These are phyloP conservation scores for Pogostemon cablin DNA, from an alignment of 257 asterid species.

Conservation along the genomic window DNA sequence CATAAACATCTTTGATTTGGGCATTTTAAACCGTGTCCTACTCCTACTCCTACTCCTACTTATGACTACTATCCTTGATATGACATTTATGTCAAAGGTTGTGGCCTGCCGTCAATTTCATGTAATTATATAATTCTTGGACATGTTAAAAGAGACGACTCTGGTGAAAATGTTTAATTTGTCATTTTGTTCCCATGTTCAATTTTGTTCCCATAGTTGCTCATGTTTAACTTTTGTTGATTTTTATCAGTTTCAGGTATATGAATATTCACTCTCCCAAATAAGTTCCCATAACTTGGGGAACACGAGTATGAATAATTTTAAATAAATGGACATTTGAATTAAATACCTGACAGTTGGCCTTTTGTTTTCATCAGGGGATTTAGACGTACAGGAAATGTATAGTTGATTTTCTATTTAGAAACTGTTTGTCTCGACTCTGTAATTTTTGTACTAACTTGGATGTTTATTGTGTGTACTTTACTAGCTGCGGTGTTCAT, in stretches of 20 bases:
- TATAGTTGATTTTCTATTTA: conserved; percentile 6
- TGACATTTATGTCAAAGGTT: conserved; percentile 6
- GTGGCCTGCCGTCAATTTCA: conserved; percentile 12
- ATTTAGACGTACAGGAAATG: not conserved
- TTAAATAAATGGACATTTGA: not conserved
- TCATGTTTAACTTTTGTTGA: not conserved
- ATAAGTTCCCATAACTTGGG: not conserved
- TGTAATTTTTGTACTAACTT: not conserved
- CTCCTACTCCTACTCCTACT: not conserved
- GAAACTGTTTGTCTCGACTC: not conserved
- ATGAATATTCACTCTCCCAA: not conserved
- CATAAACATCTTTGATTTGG: conserved; percentile 3
- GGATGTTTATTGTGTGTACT: conserved; percentile 1
- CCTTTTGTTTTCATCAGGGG: conserved; percentile 11
- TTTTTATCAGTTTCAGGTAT: not conserved
- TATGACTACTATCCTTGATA: conserved; percentile 24
- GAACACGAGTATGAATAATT: not conserved
- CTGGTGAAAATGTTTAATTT: conserved; percentile 18
- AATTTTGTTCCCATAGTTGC: not conserved
- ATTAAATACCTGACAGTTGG: conserved; percentile 16
- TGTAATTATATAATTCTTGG: not conserved
- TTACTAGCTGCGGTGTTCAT: conserved; percentile 19
- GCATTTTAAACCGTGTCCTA: conserved; percentile 6
- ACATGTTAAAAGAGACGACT: conserved; percentile 14
- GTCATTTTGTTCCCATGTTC: not conserved